Evolutionary conservation across 805 yeast genomes (phyloP).

Genomic region (Cyberlindnera galapagoensis): DNA sequence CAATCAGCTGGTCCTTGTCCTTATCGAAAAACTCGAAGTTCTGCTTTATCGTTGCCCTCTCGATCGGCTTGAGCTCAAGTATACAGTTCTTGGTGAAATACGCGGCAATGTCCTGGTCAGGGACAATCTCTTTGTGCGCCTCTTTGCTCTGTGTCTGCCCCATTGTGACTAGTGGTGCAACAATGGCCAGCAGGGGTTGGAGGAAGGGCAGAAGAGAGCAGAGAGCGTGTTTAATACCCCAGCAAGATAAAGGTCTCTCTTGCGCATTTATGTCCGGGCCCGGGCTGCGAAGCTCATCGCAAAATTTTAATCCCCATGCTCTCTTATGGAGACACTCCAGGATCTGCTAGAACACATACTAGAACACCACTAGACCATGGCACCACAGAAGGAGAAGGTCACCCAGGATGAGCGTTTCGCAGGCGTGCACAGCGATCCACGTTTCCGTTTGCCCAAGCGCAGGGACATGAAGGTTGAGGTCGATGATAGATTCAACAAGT

Average conservation of each 20-base stretch:
- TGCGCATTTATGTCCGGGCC: too few species aligned
- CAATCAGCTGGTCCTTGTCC: slow-evolving; percentile 21
- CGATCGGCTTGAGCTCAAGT: slow-evolving; percentile 28
- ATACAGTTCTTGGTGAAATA: slow-evolving; percentile 29
- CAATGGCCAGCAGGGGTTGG: too few species aligned
- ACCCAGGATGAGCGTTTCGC: slow-evolving; percentile 72
- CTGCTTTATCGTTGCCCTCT: slow-evolving; percentile 26
- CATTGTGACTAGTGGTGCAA: too few species aligned
- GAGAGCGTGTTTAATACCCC: too few species aligned
- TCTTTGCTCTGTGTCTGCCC: too few species aligned
- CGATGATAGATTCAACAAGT: slow-evolving; percentile 78
- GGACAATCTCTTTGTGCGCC: too few species aligned
- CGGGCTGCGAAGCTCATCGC: background rate
- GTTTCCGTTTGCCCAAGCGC: slow-evolving; percentile 70
- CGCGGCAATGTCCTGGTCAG: slow-evolving; percentile 19
- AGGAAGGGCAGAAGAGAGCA: too few species aligned
- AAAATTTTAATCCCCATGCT: too few species aligned
- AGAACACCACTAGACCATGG: too few species aligned
- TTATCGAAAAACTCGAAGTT: slow-evolving; percentile 19
- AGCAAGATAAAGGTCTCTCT: too few species aligned
- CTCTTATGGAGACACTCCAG: too few species aligned
- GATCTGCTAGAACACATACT: too few species aligned
- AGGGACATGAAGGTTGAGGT: slow-evolving; percentile 68
- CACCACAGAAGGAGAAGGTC: slow-evolving; percentile 15
- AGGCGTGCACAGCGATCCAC: slow-evolving; percentile 77